These are phyloP conservation scores for Tillandsia fasciculata DNA, from an alignment of 176 grass and related monocot species.

Conservation along the genomic window DNA sequence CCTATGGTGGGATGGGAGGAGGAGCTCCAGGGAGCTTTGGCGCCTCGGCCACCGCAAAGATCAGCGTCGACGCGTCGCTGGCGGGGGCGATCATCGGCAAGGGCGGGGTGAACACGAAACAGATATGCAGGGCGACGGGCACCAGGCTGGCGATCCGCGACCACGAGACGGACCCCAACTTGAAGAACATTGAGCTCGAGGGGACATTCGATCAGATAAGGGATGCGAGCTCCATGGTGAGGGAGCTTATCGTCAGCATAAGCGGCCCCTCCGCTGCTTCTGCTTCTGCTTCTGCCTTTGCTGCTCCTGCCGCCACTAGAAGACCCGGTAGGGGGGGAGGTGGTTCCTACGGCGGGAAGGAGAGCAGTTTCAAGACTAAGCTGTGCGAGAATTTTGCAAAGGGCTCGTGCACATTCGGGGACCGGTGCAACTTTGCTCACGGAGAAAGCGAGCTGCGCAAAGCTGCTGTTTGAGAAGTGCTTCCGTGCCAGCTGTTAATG, in stretches of 20 bases:
- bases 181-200: conserved; percentile 92
- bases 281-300: conserved; percentile 2
- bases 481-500: neutral
- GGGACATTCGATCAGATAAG: conserved; percentile 94
- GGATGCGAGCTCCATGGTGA: conserved; percentile 71
- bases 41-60: conserved; percentile 74
- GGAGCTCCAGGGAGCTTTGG: conserved; percentile 56
- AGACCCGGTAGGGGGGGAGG: no score
- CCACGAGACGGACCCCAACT: conserved; percentile 48
- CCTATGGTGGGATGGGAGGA: neutral
- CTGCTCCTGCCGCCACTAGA: neutral
- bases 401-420: conserved; percentile 59
- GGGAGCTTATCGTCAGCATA: conserved; percentile 60
- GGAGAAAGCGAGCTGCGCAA: conserved; percentile 64
- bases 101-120: conserved; percentile 86
- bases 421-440: conserved; percentile 89
- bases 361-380: conserved; percentile 76
- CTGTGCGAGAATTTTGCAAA: conserved; percentile 76
- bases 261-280: conserved; percentile 15
- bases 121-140: conserved; percentile 64
- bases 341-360: conserved; percentile 12
- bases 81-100: conserved; percentile 85
- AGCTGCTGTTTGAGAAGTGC: conserved; percentile 23
- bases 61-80: conserved; percentile 78
- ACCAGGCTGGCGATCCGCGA: conserved; percentile 74